A percentile compares a stretch with the other conserved stretches of the same genome.
Evolutionary conservation across 139 green algal species (phyloP).

Genomic region (Chlamydomonas incerta): DNA sequence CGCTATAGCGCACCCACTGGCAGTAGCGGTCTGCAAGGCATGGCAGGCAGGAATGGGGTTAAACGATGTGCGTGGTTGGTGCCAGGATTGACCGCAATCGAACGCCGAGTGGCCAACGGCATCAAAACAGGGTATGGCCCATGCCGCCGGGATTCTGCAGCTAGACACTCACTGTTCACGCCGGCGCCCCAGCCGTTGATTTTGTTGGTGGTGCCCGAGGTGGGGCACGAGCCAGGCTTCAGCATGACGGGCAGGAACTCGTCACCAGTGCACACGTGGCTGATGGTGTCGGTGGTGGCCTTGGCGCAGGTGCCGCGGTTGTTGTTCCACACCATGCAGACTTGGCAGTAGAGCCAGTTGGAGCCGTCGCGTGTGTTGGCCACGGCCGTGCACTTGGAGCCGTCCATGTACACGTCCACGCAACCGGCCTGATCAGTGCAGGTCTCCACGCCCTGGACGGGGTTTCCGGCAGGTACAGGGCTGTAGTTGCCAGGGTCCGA

Average conservation of each 20-base stretch:
- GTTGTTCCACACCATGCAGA: neutral
- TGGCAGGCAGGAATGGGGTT: no score
- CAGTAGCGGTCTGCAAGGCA: conserved; percentile 9
- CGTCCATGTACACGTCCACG: neutral
- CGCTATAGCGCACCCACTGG: conserved; percentile 2
- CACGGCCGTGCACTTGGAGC: neutral
- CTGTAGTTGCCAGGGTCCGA: neutral
- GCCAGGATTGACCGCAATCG: no score
- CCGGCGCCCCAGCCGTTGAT: neutral
- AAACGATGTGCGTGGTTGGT: no score
- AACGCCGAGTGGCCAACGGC: no score
- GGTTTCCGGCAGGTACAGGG: neutral
- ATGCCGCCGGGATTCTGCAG: no score
- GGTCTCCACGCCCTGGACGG: neutral
- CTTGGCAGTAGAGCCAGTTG: neutral
- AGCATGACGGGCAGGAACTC: neutral
- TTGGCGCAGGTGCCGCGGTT: neutral
- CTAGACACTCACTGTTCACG: neutral
- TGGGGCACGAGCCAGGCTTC: neutral
- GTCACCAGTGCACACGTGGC: neutral
- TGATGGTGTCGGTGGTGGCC: neutral
- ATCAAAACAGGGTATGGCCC: no score
- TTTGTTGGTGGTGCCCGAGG: neutral
- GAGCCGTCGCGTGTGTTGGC: neutral
- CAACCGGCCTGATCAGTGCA: neutral